These are phyloP conservation scores for Coprinopsis strossmayeri DNA, from an alignment of 768 basidiomycete species.

Conservation along the genomic window DNA sequence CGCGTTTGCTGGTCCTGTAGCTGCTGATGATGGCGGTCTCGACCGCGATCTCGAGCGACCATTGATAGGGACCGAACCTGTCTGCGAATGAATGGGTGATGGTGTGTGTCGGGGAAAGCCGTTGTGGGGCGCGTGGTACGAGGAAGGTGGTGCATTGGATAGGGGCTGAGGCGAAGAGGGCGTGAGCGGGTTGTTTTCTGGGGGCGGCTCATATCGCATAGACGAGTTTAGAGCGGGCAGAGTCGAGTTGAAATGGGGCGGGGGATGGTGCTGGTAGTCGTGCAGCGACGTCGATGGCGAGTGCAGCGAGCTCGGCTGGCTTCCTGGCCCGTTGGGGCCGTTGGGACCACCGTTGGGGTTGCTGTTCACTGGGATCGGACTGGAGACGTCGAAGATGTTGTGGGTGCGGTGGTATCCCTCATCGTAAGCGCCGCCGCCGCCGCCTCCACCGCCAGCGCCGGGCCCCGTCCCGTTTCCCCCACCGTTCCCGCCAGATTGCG, in stretches of 20 bases:
- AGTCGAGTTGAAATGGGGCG: conserved; percentile 41
- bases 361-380: conserved; percentile 21
- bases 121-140: background rate
- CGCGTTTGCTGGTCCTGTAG: conserved; percentile 6
- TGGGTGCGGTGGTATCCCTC: conserved; percentile 23
- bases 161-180: conserved; percentile 26
- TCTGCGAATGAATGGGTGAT: conserved; percentile 22
- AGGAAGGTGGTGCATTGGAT: conserved; percentile 13
- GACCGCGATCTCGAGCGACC: conserved; percentile 15
- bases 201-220: conserved; percentile 44
- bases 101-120: conserved; percentile 26
- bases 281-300: conserved; percentile 23
- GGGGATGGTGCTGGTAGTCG: conserved; percentile 16
- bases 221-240: conserved; percentile 45
- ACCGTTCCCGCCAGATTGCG: conserved; percentile 14
- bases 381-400: conserved; percentile 61
- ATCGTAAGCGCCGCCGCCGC: conserved; percentile 7
- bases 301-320: conserved; percentile 10
- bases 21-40: conserved; percentile 8
- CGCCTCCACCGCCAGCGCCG: conserved; percentile 1
- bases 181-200: conserved; percentile 21
- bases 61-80: conserved; percentile 10
- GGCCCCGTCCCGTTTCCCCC: conserved; percentile 3
- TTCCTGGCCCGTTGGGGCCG: conserved; percentile 10
- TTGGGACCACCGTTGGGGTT: conserved; percentile 26